Percentiles rank a stretch among this genome's conserved stretches.
Evolutionary conservation across 179 eudicot species (phyloP).

Genomic region (Kewa caespitosa): DNA sequence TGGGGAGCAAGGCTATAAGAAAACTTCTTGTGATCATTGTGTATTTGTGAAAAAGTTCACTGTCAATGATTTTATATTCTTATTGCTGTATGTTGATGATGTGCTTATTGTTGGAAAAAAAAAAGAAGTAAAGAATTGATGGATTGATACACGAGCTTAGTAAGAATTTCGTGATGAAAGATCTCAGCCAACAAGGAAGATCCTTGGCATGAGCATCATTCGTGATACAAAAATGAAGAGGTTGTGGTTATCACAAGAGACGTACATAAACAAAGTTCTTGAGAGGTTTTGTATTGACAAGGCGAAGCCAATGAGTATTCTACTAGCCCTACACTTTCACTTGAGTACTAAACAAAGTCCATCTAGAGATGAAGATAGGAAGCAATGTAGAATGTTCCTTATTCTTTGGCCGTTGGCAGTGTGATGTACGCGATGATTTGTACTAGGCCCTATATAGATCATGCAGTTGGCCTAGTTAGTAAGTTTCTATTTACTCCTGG

Average conservation of each 20-base stretch:
- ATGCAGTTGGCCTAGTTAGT: slow-evolving; percentile 5
- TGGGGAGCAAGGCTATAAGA: background rate
- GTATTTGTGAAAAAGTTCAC: slow-evolving; percentile 3
- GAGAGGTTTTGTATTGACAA: background rate
- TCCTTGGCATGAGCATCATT: background rate
- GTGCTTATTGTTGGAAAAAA: slow-evolving; percentile 1
- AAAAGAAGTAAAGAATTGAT: background rate
- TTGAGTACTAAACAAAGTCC: background rate
- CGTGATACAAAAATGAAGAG: background rate
- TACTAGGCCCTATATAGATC: slow-evolving; percentile 5
- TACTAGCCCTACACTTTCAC: background rate
- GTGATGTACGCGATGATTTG: slow-evolving; percentile 6
- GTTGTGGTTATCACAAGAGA: slow-evolving; percentile 6
- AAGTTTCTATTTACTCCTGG: background rate
- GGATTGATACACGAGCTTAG: background rate
- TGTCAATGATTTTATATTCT: background rate
- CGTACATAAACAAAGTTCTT: background rate
- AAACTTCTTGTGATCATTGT: slow-evolving; percentile 4
- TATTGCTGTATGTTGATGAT: background rate
- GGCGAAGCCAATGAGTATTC: slow-evolving; percentile 1
- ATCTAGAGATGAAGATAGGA: background rate
- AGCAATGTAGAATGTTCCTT: background rate
- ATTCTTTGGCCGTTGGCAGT: background rate
- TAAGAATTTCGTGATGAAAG: slow-evolving; percentile 5
- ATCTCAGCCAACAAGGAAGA: background rate